phyloP scores from a whole-genome alignment of 2,329 filamentous ascomycete genomes.

The Phialophora expanda region DNA sequence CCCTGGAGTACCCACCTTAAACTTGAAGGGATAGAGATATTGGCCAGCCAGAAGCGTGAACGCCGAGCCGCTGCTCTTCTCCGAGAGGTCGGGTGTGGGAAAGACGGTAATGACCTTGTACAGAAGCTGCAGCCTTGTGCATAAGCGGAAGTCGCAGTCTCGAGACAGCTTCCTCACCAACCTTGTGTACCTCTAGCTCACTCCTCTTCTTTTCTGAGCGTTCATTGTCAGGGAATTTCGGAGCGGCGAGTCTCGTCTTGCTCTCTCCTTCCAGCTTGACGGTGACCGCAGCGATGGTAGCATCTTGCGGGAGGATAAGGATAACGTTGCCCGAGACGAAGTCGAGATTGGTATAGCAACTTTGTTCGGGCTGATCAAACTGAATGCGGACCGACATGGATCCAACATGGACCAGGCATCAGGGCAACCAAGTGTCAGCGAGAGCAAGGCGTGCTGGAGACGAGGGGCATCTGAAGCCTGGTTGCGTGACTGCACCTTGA shows the following conservation, averaged over 20 bases:
- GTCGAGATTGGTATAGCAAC: conserved; percentile 57
- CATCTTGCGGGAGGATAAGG: conserved; percentile 50
- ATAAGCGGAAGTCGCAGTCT: conserved; percentile 15
- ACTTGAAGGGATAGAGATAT: conserved; percentile 57
- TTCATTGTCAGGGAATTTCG: conserved; percentile 49
- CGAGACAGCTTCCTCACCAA: conserved; percentile 39
- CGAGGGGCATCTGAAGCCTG: conserved; percentile 5
- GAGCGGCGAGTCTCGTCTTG: conserved; percentile 50
- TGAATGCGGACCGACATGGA: conserved; percentile 54
- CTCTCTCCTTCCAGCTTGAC: conserved; percentile 59
- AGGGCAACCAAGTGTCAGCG: conserved; percentile 22
- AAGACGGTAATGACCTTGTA: conserved; percentile 56
- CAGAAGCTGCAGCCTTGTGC: conserved; percentile 46
- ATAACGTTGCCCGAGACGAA: conserved; percentile 53
- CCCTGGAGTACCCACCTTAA: conserved; percentile 49
- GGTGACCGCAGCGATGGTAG: conserved; percentile 52
- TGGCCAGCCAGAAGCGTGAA: conserved; percentile 54
- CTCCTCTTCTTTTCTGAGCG: conserved; percentile 54
- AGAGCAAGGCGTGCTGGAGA: conserved; percentile 4
- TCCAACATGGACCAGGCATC: conserved; percentile 31
- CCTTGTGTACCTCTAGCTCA: conserved; percentile 58
- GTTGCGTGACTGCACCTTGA: conserved; percentile 8
- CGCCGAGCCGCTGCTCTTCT: conserved; percentile 42
- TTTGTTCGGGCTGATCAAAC: conserved; percentile 49
- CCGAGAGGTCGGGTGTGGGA: conserved; percentile 51